A percentile compares a stretch with the other conserved stretches of the same genome.
Evolutionary conservation across 1,139 yeast species (phyloP).

Genomic region (Yamadazyma diddensiae): DNA sequence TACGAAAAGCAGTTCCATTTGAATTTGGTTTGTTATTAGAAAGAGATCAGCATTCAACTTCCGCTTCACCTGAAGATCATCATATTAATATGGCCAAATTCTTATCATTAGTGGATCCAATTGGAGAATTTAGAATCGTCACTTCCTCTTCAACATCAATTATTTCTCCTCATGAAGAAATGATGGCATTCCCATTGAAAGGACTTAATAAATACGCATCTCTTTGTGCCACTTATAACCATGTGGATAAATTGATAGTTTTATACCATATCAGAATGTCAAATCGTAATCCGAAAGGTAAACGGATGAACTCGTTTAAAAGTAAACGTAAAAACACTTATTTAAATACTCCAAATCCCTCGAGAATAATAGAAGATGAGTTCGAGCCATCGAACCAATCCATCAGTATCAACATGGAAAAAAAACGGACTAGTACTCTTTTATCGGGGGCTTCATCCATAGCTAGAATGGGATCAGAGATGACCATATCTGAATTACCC

Average conservation of each 20-base stretch:
- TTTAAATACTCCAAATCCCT: slow-evolving; percentile 40
- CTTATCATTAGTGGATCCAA: slow-evolving; percentile 65
- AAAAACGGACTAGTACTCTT: slow-evolving; percentile 52
- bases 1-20: slow-evolving; percentile 55
- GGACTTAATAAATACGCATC: slow-evolving; percentile 32
- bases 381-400: slow-evolving; percentile 3
- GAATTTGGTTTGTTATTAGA: slow-evolving; percentile 66
- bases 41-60: slow-evolving; percentile 28
- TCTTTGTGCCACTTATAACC: slow-evolving; percentile 53
- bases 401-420: slow-evolving; percentile 39
- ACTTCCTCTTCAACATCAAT: slow-evolving; percentile 70
- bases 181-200: slow-evolving; percentile 48
- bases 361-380: slow-evolving; percentile 45
- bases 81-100: slow-evolving; percentile 41
- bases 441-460: slow-evolving; percentile 55
- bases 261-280: slow-evolving; percentile 54
- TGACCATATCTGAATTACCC: slow-evolving; percentile 28
- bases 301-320: slow-evolving; percentile 15
- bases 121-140: slow-evolving; percentile 63
- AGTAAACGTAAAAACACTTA: slow-evolving; percentile 26
- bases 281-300: slow-evolving; percentile 16
- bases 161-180: slow-evolving; percentile 55
- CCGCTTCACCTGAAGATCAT: slow-evolving; percentile 13
- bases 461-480: slow-evolving; percentile 58
- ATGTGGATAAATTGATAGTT: slow-evolving; percentile 38